Conservation (phyloP, 176 grass and related monocot genomes). For the Phoenix dactylifera region DNA sequence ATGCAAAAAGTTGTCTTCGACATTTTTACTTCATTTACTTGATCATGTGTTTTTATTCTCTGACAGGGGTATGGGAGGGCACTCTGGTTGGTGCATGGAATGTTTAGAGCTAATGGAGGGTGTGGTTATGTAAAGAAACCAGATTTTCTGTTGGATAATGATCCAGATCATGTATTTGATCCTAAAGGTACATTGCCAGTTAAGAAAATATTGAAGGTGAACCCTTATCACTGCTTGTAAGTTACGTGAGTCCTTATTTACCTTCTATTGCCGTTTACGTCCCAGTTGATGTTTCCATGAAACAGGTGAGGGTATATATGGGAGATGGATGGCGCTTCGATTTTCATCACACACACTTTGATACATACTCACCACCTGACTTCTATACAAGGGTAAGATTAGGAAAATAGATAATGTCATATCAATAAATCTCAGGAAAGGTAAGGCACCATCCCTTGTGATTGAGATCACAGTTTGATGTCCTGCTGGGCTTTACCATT, state of each 20-base stretch:
- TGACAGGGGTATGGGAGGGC: slow-evolving; percentile 56
- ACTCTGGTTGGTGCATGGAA: slow-evolving; percentile 72
- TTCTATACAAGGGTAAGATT: slow-evolving; percentile 60
- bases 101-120: slow-evolving; percentile 81
- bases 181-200: slow-evolving; percentile 28
- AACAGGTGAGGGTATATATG: slow-evolving; percentile 71
- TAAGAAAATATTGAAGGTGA: slow-evolving; percentile 60
- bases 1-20: too few species aligned
- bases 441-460: too few species aligned
- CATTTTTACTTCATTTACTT: too few species aligned
- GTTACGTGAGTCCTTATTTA: not conserved
- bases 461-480: too few species aligned
- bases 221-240: not conserved
- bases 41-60: not conserved
- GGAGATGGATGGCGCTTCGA: slow-evolving; percentile 87
- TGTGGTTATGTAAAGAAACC: slow-evolving; percentile 95
- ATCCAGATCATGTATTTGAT: slow-evolving; percentile 30
- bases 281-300: not conserved
- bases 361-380: slow-evolving; percentile 69
- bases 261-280: not conserved
- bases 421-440: too few species aligned
- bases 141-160: slow-evolving; percentile 33
- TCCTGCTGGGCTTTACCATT: too few species aligned
- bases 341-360: slow-evolving; percentile 53
- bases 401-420: not conserved